Base-by-base conservation (phyloP, 805 yeast genomes). In the Metschnikowia cubensis region DNA sequence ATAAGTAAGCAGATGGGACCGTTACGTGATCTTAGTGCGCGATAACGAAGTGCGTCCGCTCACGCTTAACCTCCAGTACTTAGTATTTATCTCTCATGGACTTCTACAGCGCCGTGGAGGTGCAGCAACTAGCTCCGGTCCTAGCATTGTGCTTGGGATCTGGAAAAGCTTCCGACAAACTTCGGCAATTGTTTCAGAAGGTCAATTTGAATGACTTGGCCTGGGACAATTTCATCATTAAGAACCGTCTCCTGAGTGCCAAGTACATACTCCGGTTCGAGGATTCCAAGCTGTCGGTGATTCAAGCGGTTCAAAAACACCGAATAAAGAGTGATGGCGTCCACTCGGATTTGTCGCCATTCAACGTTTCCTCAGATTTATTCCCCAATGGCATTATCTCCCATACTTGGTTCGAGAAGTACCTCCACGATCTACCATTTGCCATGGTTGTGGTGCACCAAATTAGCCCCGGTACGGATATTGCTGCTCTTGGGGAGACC, bases 151-250 rank as follows among this genome's bases (percentile, higher is more conserved):
- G 48, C 13, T 42, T 49, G 25, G 53, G 49, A 31, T 36, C 63
- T 4, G 50, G 56, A 0, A 46, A n/a, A 8, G 42, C 15, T n/a
- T 41, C 50, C 2, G 45, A 31, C 4, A 10, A 5, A 15, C 39
- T 58, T 20, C 38, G 48, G 37, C 7, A 33, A 13, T 33, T 37
- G 17, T 38, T 58, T 6, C 53, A 57, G 13, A 50, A 50, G n/a
- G 63, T 55, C 46, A 57, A 60, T 32, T 54, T 66, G 29, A 25
- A 53, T 8, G 53, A 55, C 36, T 55, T 49, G 31, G 48, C 55
- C 6, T 73, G 78, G 78, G 76, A 73, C 53, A 66, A 70, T 46
- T 63, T 62, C 32, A 66, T 73, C 18, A 60, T 73, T 40, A 66
- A 62, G 50, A 67, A 69, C 53, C 54, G 77, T 20, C 54, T 70